phyloP scores from a whole-genome alignment of 1,284 basidiomycete genomes.

The Sphaerobolus stellatus region DNA sequence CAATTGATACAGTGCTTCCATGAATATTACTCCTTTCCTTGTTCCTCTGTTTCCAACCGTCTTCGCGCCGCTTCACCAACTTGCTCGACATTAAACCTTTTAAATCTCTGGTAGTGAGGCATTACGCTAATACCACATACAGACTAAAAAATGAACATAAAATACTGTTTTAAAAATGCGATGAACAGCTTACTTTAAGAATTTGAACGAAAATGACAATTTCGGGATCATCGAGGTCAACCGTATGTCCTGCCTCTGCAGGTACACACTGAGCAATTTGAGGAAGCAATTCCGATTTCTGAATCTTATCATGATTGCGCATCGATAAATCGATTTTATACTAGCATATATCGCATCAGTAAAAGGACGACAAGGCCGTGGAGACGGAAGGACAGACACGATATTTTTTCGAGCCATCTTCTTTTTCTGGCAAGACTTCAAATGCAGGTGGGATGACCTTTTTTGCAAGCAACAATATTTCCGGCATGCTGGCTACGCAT shows the following conservation, averaged over 20 bases:
- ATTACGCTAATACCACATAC: constrained; percentile 72
- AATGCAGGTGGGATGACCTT: constrained; percentile 55
- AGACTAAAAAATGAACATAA: constrained; percentile 42
- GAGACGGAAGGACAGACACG: too few relatives aligned
- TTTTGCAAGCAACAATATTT: constrained; percentile 62
- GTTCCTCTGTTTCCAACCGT: constrained; percentile 15
- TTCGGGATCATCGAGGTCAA: constrained; percentile 64
- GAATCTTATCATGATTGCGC: constrained; percentile 69
- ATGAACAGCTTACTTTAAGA: constrained; percentile 60
- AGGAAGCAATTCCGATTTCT: constrained; percentile 58
- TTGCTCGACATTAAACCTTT: constrained; percentile 75
- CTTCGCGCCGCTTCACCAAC: constrained; percentile 45
- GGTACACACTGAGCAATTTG: constrained; percentile 70
- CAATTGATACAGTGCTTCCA: neutral
- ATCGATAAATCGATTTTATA: constrained; percentile 76
- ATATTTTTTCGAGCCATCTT: constrained; percentile 42
- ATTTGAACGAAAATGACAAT: constrained; percentile 75
- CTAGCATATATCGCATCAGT: constrained; percentile 35
- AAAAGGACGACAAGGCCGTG: neutral
- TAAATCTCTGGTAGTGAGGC: constrained; percentile 63
- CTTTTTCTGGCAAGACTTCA: constrained; percentile 20
- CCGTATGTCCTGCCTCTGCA: constrained; percentile 47
- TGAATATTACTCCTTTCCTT: neutral
- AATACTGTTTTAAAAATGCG: constrained; percentile 7
- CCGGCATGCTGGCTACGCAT: constrained; percentile 64